Evolutionary conservation across 345 rosid genomes (phyloP).

Genomic region (Salix udensis): DNA sequence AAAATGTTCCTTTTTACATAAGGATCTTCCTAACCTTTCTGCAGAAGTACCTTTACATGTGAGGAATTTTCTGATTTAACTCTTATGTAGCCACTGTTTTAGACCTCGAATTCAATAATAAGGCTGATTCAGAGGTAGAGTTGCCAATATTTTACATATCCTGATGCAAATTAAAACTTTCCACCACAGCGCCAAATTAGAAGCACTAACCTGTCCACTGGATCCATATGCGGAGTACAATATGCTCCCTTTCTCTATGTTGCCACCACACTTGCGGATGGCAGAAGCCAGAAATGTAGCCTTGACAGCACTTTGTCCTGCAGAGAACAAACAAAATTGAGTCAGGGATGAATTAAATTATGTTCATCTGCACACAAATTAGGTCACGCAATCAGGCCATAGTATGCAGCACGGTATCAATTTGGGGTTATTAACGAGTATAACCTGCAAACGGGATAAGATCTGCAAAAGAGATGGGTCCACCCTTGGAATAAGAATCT

Average conservation of each 20-base stretch:
- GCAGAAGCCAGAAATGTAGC: conserved; percentile 77
- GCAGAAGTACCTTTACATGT: too few relatives aligned
- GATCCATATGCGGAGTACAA: conserved; percentile 85
- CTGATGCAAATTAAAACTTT: background rate
- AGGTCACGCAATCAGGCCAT: background rate
- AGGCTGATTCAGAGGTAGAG: background rate
- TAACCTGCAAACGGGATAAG: conserved; percentile 74
- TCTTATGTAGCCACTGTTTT: background rate
- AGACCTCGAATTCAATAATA: background rate
- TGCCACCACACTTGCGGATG: conserved; percentile 88
- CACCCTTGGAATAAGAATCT: conserved; percentile 83
- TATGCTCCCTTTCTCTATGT: conserved; percentile 70
- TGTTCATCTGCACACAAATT: background rate
- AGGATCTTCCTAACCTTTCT: too few relatives aligned
- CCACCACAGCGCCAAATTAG: background rate
- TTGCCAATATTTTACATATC: background rate
- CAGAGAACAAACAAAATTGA: conserved; percentile 8
- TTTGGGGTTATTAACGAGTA: background rate
- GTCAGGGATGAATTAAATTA: background rate
- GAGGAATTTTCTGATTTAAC: too few relatives aligned
- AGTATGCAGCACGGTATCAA: background rate
- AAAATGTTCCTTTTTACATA: too few relatives aligned
- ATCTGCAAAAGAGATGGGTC: conserved; percentile 83
- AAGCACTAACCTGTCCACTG: conserved; percentile 62
- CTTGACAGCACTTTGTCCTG: conserved; percentile 79